These are phyloP conservation scores for Leccinum subrobustum DNA, from an alignment of 1,284 basidiomycete genomes.

Conservation along the genomic window DNA sequence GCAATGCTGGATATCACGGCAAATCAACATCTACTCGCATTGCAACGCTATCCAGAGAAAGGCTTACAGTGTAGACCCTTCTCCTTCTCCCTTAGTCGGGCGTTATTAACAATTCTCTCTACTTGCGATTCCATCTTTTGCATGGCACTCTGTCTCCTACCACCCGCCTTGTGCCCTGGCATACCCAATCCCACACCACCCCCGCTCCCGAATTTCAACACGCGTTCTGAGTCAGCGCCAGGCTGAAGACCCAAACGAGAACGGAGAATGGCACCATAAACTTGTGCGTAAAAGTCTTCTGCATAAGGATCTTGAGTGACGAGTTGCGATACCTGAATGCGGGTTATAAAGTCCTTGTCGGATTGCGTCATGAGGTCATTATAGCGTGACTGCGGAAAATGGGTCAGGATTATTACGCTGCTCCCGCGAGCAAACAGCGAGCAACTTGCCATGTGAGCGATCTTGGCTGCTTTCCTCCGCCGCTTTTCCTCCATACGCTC, in stretches of 20 bases:
- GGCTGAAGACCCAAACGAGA: slow-evolving; percentile 72
- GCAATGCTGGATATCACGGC: slow-evolving; percentile 48
- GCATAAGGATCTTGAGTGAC: slow-evolving; percentile 96
- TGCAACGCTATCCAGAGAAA: not conserved
- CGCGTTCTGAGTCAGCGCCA: slow-evolving; percentile 59
- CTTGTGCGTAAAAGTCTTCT: slow-evolving; percentile 98
- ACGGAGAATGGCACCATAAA: slow-evolving; percentile 82
- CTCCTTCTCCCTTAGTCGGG: slow-evolving; percentile 82
- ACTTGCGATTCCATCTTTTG: slow-evolving; percentile 97
- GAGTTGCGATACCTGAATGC: slow-evolving; percentile 97
- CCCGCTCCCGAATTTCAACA: slow-evolving; percentile 82
- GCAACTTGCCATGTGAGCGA: slow-evolving; percentile 72
- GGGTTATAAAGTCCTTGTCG: slow-evolving; percentile 99
- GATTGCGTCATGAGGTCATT: slow-evolving; percentile 99
- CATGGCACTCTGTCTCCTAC: slow-evolving; percentile 89
- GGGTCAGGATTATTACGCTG: not conserved
- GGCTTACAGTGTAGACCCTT: slow-evolving; percentile 67
- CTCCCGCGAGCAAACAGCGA: slow-evolving; percentile 4
- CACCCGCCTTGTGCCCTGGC: slow-evolving; percentile 56
- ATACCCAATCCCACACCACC: slow-evolving; percentile 70
- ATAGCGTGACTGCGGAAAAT: slow-evolving; percentile 73
- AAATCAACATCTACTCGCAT: slow-evolving; percentile 11
- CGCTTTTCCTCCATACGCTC: slow-evolving; percentile 84
- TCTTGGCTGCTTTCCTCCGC: slow-evolving; percentile 78
- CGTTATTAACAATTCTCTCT: slow-evolving; percentile 92